Percentiles rank a stretch among this genome's conserved stretches.
Evolutionary conservation across 176 grass and related monocot genomes (phyloP).

Genomic region (Elaeis guineensis): DNA sequence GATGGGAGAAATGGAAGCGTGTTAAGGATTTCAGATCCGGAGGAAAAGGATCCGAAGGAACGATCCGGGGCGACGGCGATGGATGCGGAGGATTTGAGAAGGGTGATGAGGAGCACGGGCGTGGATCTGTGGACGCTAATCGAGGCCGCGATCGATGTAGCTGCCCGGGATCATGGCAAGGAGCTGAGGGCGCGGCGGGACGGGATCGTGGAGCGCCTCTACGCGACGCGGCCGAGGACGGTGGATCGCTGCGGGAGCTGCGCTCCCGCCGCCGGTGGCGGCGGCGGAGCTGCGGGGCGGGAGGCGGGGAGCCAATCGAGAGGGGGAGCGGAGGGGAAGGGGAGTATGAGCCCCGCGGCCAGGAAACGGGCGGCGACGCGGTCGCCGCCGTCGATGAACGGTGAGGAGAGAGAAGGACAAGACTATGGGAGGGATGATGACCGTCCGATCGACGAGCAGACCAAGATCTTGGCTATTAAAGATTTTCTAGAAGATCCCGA

Average conservation of each 20-base stretch:
- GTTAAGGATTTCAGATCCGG: too few relatives aligned
- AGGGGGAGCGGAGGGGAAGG: not conserved
- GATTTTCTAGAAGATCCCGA: conserved; percentile 67
- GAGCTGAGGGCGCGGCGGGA: conserved; percentile 68
- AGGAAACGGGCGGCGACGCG: conserved; percentile 18
- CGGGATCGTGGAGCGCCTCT: conserved; percentile 65
- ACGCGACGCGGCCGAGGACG: conserved; percentile 3
- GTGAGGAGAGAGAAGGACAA: not conserved
- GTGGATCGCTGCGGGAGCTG: conserved; percentile 35
- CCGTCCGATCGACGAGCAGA: conserved; percentile 4
- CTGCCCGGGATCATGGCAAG: conserved; percentile 32
- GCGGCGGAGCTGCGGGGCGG: too few relatives aligned
- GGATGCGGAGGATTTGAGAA: conserved; percentile 40
- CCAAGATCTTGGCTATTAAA: conserved; percentile 59
- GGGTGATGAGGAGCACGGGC: conserved; percentile 36
- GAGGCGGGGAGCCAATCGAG: too few relatives aligned
- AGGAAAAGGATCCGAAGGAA: not conserved
- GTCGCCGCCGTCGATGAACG: conserved; percentile 8
- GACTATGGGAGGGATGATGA: not conserved
- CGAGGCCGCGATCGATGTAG: conserved; percentile 47
- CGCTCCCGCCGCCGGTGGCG: conserved; percentile 1
- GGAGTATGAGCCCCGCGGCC: conserved; percentile 4
- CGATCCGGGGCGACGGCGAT: conserved; percentile 11
- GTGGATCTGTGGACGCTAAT: conserved; percentile 69
- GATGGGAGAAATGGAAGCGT: too few relatives aligned